Base-by-base conservation (phyloP, 2,329 filamentous ascomycete genomes). In the Xylariaceae sp. region DNA sequence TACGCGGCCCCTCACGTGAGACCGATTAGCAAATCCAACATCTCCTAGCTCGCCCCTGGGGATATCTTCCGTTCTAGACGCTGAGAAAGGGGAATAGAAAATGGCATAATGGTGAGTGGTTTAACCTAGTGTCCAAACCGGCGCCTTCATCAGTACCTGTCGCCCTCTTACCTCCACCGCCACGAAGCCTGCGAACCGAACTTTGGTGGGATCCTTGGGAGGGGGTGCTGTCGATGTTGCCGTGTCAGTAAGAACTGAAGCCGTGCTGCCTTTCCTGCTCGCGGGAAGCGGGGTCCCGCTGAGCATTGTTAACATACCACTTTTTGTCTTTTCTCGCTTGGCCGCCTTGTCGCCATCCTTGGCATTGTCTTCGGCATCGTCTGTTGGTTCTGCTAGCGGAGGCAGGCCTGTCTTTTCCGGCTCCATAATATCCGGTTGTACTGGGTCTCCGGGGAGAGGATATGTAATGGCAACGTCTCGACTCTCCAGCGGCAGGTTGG, bases 391-490 rank as follows among this genome's bases (percentile, higher is more conserved):
- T 58, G 67, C 76, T 40, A 92, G 74, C 0, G 85, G 74, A 1
- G 89, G 89, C 37, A 93, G 77, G 0, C 80, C 80, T 10, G 75
- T 73, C 77, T 98, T 84, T 71, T 98, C 95, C 3, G 91, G 76
- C 68, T 96, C 96, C 93, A 98, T 97, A 60, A 90, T 81, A 3
- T 88, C 83, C 2, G 85, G 78, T 58, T 88, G 81, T 54, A 98
- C 80, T 42, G 80, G 73, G 44, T 89, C 84, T 43, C 90, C 90
- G 0, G 95, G 93, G 54, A 88, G 77, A 50, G 93, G 92, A 70
- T 96, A 97, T 60, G 89, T 86, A 58, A 99, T 89, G 43, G 86
- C 87, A 16, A 99, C 90, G 68, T 98, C 95, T 61, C 95, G 86
- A 65, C 91, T 95, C 74, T 99, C 95, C 40, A 96, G 77, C 0